Evolutionary conservation across 768 basidiomycete species (phyloP).

Genomic region (Boletus coccyginus): DNA sequence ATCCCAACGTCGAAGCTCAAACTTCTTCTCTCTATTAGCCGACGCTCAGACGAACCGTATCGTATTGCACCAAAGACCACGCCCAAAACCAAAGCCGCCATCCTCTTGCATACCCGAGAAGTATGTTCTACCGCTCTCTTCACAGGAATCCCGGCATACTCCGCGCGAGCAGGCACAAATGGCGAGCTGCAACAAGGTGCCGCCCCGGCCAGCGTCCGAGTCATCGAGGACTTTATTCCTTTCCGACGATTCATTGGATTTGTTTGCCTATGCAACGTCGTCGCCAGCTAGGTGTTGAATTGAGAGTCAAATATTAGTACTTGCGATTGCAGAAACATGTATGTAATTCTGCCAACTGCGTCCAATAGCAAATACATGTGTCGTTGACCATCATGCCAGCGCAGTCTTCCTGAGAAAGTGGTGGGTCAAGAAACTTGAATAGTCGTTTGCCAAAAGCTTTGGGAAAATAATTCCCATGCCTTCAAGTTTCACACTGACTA

Average conservation of each 20-base stretch:
- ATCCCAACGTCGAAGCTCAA: slow-evolving; percentile 23
- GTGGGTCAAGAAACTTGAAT: too few species aligned
- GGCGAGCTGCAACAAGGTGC: background rate
- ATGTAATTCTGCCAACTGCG: too few species aligned
- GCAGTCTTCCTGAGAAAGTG: too few species aligned
- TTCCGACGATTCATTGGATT: slow-evolving; percentile 51
- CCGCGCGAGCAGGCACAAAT: slow-evolving; percentile 10
- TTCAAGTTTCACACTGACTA: background rate
- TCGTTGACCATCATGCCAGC: too few species aligned
- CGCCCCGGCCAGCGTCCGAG: background rate
- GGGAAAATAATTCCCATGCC: background rate
- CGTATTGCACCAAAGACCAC: slow-evolving; percentile 30
- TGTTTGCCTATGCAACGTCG: slow-evolving; percentile 40
- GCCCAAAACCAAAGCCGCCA: background rate
- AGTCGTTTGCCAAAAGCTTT: too few species aligned
- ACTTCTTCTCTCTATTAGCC: slow-evolving; percentile 39
- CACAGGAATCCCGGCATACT: slow-evolving; percentile 2
- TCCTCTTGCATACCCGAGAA: slow-evolving; percentile 18
- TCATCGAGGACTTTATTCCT: slow-evolving; percentile 12
- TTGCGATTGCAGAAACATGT: too few species aligned
- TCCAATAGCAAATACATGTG: too few species aligned
- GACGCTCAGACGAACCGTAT: slow-evolving; percentile 39
- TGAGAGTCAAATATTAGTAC: background rate
- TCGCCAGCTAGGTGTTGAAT: slow-evolving; percentile 26
- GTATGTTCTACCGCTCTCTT: slow-evolving; percentile 3